A percentile compares a stretch with the other conserved stretches of the same genome.
Conservation (phyloP, 2,329 filamentous ascomycete genomes). For the Lasiodiplodia sp. region DNA sequence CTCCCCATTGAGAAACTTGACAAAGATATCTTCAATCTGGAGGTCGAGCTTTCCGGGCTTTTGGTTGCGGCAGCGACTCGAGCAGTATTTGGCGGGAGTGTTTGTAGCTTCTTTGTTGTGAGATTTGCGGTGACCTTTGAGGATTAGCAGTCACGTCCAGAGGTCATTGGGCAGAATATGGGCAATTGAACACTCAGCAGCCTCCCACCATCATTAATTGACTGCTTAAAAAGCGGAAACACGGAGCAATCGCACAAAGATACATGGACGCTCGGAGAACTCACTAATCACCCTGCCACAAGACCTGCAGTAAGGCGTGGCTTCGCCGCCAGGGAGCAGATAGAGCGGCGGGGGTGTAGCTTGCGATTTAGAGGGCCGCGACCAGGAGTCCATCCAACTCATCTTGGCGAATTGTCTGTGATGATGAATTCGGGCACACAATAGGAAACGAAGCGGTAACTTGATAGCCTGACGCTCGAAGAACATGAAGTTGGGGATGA, state of each 20-base stretch:
- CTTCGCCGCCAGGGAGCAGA: conserved; percentile 55
- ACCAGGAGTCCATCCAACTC: conserved; percentile 61
- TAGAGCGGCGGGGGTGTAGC: conserved; percentile 63
- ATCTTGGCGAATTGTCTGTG: conserved; percentile 40
- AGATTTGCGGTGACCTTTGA: conserved; percentile 40
- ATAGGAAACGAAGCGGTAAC: background rate
- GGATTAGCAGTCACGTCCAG: background rate
- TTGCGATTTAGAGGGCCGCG: conserved; percentile 50
- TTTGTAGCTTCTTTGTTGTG: conserved; percentile 40
- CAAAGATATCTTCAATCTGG: conserved; percentile 61
- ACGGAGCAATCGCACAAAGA: background rate
- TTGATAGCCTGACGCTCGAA: background rate
- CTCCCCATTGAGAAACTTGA: conserved; percentile 49
- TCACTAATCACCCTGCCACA: conserved; percentile 64
- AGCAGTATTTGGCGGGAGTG: conserved; percentile 63
- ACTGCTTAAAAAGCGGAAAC: too few species aligned
- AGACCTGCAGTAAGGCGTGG: conserved; percentile 63
- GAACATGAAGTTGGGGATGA: background rate
- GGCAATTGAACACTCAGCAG: background rate
- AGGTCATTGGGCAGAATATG: background rate
- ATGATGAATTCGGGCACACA: background rate
- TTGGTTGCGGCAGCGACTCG: conserved; percentile 59
- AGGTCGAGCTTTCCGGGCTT: conserved; percentile 61
- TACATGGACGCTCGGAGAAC: background rate
- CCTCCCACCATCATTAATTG: background rate